These are phyloP conservation scores for Skeletonema costatum DNA, from an alignment of 108 stramenopile species.

Conservation along the genomic window DNA sequence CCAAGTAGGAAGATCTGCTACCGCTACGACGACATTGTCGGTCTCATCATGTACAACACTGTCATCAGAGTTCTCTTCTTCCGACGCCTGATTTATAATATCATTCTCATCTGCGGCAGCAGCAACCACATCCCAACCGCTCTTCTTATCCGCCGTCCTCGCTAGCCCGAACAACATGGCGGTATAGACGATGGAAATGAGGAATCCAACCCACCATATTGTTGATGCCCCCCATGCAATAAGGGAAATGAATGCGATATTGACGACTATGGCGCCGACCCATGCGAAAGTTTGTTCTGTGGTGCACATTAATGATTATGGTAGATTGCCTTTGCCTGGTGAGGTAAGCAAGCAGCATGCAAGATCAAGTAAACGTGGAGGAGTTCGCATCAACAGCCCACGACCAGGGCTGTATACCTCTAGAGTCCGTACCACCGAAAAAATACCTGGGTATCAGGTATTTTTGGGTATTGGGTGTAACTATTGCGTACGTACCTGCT, in stretches of 20 bases:
- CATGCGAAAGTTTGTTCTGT: slow-evolving; percentile 25
- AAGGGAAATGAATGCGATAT: slow-evolving; percentile 22
- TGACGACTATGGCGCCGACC: slow-evolving; percentile 22
- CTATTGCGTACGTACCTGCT: no score
- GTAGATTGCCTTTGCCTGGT: no score
- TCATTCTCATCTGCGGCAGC: not conserved
- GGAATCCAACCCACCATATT: slow-evolving; percentile 16
- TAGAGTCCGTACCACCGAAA: no score
- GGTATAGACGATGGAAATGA: slow-evolving; percentile 16
- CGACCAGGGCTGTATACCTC: no score
- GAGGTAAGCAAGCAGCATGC: no score
- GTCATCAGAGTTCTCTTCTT: not conserved
- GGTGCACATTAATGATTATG: slow-evolving; percentile 10
- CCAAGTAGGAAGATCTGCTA: not conserved
- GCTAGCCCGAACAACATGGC: slow-evolving; percentile 9
- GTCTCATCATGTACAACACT: not conserved
- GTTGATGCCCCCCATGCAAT: slow-evolving; percentile 21
- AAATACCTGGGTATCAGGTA: no score
- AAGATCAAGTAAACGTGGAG: no score
- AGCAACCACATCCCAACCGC: slow-evolving; percentile 9
- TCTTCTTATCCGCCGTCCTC: slow-evolving; percentile 7
- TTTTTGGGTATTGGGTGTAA: no score
- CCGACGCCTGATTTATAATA: not conserved
- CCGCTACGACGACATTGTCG: not conserved
- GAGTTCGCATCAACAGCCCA: no score